Evolutionary conservation across 1,284 basidiomycete species (phyloP).

Genomic region (Ustilago esculenta): DNA sequence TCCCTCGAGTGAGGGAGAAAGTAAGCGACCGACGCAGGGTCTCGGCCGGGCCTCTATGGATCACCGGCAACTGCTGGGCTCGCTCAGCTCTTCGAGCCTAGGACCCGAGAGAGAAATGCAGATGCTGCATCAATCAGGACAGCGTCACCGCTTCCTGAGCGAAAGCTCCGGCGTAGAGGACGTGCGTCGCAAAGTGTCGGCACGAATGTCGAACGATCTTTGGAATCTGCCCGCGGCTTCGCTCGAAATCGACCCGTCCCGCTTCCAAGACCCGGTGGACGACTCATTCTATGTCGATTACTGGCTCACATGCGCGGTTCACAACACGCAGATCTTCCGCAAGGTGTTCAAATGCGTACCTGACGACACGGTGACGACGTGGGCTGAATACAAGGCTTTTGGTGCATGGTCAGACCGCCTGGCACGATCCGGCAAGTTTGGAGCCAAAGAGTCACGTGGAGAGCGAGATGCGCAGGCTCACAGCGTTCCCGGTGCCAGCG

Average conservation of each 20-base stretch:
- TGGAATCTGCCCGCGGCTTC: conserved; percentile 45
- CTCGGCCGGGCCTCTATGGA: conserved; percentile 13
- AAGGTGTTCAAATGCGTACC: conserved; percentile 65
- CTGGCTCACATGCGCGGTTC: conserved; percentile 59
- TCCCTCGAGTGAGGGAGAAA: conserved; percentile 2
- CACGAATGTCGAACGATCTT: conserved; percentile 47
- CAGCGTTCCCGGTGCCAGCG: conserved; percentile 44
- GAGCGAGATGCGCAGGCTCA: conserved; percentile 44
- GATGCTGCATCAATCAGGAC: conserved; percentile 26
- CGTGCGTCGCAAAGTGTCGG: conserved; percentile 29
- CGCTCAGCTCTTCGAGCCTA: conserved; percentile 18
- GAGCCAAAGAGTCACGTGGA: conserved; percentile 24
- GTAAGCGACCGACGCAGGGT: conserved; percentile 5
- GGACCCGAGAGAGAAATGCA: conserved; percentile 34
- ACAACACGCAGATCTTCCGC: conserved; percentile 65
- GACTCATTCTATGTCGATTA: conserved; percentile 59
- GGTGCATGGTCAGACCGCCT: conserved; percentile 53
- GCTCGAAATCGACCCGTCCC: conserved; percentile 48
- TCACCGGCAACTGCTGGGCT: conserved; percentile 21
- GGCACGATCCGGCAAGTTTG: conserved; percentile 41
- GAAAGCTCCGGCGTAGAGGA: conserved; percentile 22
- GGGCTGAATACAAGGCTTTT: conserved; percentile 64
- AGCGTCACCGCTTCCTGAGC: conserved; percentile 21
- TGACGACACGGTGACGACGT: conserved; percentile 64
- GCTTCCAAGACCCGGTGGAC: conserved; percentile 55